Evolutionary conservation across 2,329 filamentous ascomycete species (phyloP).

Genomic region (Daldinia sp.): DNA sequence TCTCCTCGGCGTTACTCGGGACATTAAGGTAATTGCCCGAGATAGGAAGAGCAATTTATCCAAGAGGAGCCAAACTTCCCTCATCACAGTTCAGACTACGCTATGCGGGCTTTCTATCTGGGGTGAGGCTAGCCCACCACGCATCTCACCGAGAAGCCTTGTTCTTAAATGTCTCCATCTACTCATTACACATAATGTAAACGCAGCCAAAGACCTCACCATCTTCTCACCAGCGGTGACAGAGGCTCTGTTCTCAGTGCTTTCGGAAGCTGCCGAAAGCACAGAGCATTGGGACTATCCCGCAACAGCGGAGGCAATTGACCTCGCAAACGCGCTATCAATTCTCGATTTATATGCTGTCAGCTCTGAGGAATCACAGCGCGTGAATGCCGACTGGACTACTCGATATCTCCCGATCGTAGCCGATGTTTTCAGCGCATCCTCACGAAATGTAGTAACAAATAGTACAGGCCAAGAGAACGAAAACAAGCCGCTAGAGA

Average conservation of each 20-base stretch:
- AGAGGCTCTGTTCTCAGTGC: slow-evolving; percentile 57
- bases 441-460: slow-evolving; percentile 40
- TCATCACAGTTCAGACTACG: slow-evolving; percentile 62
- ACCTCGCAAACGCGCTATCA: slow-evolving; percentile 55
- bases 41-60: slow-evolving; percentile 76
- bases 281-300: slow-evolving; percentile 50
- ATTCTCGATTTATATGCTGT: slow-evolving; percentile 64
- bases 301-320: slow-evolving; percentile 44
- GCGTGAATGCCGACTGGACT: slow-evolving; percentile 55
- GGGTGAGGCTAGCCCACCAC: slow-evolving; percentile 59
- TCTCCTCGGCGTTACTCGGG: slow-evolving; percentile 61
- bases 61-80: slow-evolving; percentile 64
- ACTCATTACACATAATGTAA: slow-evolving; percentile 60
- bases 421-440: slow-evolving; percentile 56
- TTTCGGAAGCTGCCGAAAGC: slow-evolving; percentile 48
- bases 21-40: slow-evolving; percentile 67
- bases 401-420: slow-evolving; percentile 60
- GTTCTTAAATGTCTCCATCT: slow-evolving; percentile 70
- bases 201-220: slow-evolving; percentile 56
- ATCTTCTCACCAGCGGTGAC: slow-evolving; percentile 60
- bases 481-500: slow-evolving; percentile 50
- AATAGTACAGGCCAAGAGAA: slow-evolving; percentile 47
- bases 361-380: slow-evolving; percentile 53
- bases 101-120: slow-evolving; percentile 66
- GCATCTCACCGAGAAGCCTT: slow-evolving; percentile 69